Conservation (phyloP, 805 yeast genomes). For the Pichia pseudocactophila region DNA sequence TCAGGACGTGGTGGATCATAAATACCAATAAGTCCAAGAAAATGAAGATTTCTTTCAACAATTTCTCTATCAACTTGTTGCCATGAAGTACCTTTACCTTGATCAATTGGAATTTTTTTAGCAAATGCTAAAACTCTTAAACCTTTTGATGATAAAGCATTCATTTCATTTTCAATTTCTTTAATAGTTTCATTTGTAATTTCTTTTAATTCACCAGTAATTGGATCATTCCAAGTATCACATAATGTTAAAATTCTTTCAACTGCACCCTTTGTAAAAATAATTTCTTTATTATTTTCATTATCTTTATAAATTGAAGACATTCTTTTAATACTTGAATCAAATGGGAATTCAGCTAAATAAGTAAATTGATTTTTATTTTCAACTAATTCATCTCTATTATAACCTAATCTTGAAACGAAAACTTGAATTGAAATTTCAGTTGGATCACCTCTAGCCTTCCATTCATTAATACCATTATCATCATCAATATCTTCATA, state of each 20-base stretch:
- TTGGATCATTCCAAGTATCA: conserved; percentile 38
- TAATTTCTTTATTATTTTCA: conserved; percentile 18
- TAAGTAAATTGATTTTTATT: conserved; percentile 33
- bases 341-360: conserved; percentile 63
- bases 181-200: conserved; percentile 34
- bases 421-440: conserved; percentile 84
- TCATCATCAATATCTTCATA: conserved; percentile 35
- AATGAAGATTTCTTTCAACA: conserved; percentile 46
- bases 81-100: conserved; percentile 22
- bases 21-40: conserved; percentile 66
- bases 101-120: conserved; percentile 26
- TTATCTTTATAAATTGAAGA: conserved; percentile 43
- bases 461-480: conserved; percentile 40
- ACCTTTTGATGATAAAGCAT: conserved; percentile 53
- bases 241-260: conserved; percentile 58
- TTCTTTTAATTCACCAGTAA: conserved; percentile 23
- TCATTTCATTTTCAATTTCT: conserved; percentile 46
- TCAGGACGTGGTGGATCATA: conserved; percentile 75
- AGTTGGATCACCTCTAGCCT: conserved; percentile 83
- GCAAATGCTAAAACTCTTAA: conserved; percentile 71
- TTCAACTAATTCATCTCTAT: conserved; percentile 36
- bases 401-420: conserved; percentile 46
- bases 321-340: conserved; percentile 68
- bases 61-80: conserved; percentile 29
- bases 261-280: conserved; percentile 67